Conservation (phyloP, 306 rosid species). For the Prunus kanzakura region DNA sequence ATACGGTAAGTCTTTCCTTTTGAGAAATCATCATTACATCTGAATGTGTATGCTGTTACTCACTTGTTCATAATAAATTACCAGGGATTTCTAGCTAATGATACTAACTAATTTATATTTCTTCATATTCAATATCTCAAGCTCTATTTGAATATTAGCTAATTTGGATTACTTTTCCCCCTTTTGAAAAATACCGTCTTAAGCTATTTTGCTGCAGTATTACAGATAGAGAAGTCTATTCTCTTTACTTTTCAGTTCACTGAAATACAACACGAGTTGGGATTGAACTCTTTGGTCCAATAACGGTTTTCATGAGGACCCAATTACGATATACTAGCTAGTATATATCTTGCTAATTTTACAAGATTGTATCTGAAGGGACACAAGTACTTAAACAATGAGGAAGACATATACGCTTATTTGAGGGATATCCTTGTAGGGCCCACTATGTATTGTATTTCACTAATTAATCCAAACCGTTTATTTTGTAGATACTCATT, state of each 20-base stretch:
- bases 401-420: neutral
- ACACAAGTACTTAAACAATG: neutral
- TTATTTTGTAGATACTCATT: too few relatives aligned
- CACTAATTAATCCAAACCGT: too few relatives aligned
- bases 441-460: too few relatives aligned
- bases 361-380: neutral
- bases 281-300: neutral
- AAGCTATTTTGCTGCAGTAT: neutral
- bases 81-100: neutral
- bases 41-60: constrained; percentile 2
- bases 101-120: neutral
- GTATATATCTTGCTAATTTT: neutral
- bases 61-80: neutral
- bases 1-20: constrained; percentile 67
- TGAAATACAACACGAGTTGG: neutral
- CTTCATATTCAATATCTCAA: neutral
- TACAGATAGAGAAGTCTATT: neutral
- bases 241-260: constrained; percentile 1
- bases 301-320: neutral
- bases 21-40: neutral
- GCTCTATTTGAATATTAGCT: neutral
- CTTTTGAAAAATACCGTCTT: neutral
- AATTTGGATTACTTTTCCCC: neutral
- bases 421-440: too few relatives aligned
- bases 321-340: neutral